Evolutionary conservation across 108 stramenopile species (phyloP).

Genomic region (Nitzschia sp.): DNA sequence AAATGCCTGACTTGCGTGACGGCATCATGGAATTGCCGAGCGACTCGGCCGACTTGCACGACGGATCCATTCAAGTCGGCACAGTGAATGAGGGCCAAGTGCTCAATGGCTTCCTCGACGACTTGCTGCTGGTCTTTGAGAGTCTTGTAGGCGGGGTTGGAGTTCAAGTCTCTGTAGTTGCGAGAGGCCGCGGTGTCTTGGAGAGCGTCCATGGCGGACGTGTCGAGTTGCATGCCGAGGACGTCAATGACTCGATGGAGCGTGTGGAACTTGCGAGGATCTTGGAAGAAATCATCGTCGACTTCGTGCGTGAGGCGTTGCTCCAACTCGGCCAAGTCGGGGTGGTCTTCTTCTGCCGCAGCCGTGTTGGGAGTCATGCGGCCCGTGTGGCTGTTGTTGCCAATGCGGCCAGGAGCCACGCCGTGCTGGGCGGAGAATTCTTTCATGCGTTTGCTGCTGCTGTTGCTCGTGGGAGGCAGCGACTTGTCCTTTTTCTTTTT

Average conservation of each 20-base stretch:
- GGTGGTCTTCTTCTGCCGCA: conserved; percentile 18
- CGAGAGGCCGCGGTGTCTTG: conserved; percentile 1
- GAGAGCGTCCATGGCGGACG: conserved; percentile 29
- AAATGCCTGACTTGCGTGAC: conserved; percentile 59
- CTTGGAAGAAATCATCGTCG: conserved; percentile 80
- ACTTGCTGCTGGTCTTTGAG: conserved; percentile 56
- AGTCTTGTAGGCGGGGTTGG: conserved; percentile 57
- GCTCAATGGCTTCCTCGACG: conserved; percentile 83
- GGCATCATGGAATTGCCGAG: conserved; percentile 78
- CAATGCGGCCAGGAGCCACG: too few species aligned
- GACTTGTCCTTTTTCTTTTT: too few species aligned
- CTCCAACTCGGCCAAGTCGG: conserved; percentile 49
- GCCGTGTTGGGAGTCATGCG: neutral
- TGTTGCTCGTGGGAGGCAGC: too few species aligned
- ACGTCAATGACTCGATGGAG: conserved; percentile 82
- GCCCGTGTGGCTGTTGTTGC: too few species aligned
- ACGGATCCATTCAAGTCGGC: conserved; percentile 82
- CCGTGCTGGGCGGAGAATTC: too few species aligned
- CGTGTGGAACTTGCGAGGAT: conserved; percentile 68
- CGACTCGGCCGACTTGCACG: conserved; percentile 74
- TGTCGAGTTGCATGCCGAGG: conserved; percentile 58
- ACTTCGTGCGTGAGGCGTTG: conserved; percentile 49
- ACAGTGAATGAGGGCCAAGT: conserved; percentile 76
- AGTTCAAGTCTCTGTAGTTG: conserved; percentile 12
- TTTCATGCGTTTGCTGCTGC: too few species aligned